Conservation (phyloP, 176 grass and related monocot genomes). For the Sorghum bicolor region DNA sequence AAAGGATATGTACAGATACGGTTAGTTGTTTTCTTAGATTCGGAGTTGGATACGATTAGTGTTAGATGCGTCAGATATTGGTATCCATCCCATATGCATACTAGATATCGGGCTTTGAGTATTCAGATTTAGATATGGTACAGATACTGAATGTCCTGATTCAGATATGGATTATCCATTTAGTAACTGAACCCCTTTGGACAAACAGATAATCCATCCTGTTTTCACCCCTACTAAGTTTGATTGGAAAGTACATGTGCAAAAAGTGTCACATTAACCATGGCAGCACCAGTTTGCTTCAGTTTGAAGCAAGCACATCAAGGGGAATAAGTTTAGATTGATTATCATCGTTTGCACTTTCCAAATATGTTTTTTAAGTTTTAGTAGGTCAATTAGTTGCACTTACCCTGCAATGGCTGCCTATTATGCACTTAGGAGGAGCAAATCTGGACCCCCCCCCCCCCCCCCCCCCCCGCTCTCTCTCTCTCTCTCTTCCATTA, state of each 20-base stretch:
- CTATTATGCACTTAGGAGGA: not conserved
- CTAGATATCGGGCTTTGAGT: not conserved
- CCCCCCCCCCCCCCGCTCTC: no score
- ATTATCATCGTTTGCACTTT: not conserved
- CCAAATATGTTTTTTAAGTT: not conserved
- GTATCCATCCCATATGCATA: not conserved
- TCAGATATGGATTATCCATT: not conserved
- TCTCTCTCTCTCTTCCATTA: not conserved
- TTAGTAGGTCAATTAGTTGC: not conserved
- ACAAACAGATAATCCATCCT: not conserved
- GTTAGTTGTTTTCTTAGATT: not conserved
- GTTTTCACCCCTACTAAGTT: not conserved
- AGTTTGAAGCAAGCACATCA: not conserved
- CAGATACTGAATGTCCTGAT: not conserved
- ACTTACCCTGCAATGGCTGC: not conserved
- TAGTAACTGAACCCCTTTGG: not conserved
- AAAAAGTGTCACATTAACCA: not conserved
- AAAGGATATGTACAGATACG: not conserved
- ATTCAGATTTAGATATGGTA: not conserved
- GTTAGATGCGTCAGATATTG: not conserved
- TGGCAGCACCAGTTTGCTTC: not conserved
- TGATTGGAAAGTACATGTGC: not conserved
- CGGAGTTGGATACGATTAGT: not conserved
- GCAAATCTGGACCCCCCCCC: not conserved
- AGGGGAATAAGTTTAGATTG: not conserved